phyloP scores from a whole-genome alignment of 768 basidiomycete species.

The Agrocybe pediades region DNA sequence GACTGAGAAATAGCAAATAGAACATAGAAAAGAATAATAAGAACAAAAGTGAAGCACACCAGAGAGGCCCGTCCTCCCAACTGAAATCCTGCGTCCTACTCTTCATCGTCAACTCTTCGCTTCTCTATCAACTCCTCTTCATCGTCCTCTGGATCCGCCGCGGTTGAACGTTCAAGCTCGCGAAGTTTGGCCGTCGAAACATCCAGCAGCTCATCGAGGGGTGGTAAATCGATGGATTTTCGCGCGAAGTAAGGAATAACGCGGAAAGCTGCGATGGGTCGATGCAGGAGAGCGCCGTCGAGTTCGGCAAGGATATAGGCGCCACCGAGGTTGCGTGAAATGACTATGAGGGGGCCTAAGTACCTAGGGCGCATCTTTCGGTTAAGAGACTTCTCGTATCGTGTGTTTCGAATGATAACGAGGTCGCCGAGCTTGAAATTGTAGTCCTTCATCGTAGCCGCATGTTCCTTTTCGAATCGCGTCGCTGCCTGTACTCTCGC shows the following conservation, averaged over 20 bases:
- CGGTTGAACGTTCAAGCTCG: not conserved
- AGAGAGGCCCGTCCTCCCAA: not conserved
- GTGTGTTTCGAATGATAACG: slow-evolving; percentile 34
- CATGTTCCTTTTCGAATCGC: slow-evolving; percentile 19
- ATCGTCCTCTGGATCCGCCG: slow-evolving; percentile 1
- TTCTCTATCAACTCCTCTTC: not conserved
- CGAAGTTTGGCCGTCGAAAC: slow-evolving; percentile 1
- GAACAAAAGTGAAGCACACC: too few relatives aligned
- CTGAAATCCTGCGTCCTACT: not conserved
- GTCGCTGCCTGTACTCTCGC: slow-evolving; percentile 13
- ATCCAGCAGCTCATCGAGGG: slow-evolving; percentile 16
- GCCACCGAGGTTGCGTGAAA: slow-evolving; percentile 24
- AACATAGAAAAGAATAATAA: too few relatives aligned
- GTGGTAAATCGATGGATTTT: not conserved
- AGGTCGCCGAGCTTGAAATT: slow-evolving; percentile 32
- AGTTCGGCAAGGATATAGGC: slow-evolving; percentile 28
- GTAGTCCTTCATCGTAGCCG: slow-evolving; percentile 21
- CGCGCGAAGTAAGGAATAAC: slow-evolving; percentile 24
- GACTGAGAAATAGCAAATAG: too few relatives aligned
- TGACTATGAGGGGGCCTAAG: slow-evolving; percentile 34
- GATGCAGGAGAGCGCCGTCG: slow-evolving; percentile 22
- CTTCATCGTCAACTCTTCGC: not conserved
- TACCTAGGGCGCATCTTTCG: slow-evolving; percentile 31
- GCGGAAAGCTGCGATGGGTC: slow-evolving; percentile 23
- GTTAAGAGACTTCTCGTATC: slow-evolving; percentile 28